phyloP scores from a whole-genome alignment of 148 eudicot species.

The Fagopyrum homotropicum region DNA sequence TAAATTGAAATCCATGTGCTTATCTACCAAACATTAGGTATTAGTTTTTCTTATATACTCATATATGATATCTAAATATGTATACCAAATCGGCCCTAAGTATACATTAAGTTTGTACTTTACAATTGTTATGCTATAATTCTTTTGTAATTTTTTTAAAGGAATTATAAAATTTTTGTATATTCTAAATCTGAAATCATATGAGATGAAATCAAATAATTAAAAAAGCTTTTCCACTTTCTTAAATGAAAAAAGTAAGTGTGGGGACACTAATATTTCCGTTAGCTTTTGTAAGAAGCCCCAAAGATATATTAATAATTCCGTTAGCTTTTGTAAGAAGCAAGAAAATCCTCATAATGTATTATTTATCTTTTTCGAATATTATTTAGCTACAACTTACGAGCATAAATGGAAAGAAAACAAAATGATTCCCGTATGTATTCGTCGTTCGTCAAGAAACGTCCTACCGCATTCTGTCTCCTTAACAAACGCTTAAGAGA shows the following conservation, averaged over 20 bases:
- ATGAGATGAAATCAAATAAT: not conserved
- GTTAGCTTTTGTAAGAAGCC: not conserved
- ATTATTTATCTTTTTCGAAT: not conserved
- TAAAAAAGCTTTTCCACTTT: not conserved
- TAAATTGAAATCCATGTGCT: too few species aligned
- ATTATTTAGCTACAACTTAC: not conserved
- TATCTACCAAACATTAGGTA: too few species aligned
- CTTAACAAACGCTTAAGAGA: conserved; percentile 6
- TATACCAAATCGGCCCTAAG: too few species aligned
- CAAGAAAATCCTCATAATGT: not conserved
- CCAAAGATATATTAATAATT: not conserved
- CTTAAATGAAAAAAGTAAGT: not conserved
- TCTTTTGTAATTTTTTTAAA: too few species aligned
- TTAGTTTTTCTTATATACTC: too few species aligned
- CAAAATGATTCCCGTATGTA: conserved; percentile 5
- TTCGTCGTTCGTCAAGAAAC: conserved; percentile 6
- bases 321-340: not conserved
- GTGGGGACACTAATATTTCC: not conserved
- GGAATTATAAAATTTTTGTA: too few species aligned
- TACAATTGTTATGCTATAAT: too few species aligned
- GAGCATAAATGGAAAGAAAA: not conserved
- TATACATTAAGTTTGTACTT: too few species aligned
- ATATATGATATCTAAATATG: too few species aligned
- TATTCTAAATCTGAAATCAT: not conserved
- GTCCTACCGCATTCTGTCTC: not conserved